Evolutionary conservation across 2,329 filamentous ascomycete species (phyloP), one percentile per base, ranked within the genome.

Genomic region (Zalaria obscura): DNA sequence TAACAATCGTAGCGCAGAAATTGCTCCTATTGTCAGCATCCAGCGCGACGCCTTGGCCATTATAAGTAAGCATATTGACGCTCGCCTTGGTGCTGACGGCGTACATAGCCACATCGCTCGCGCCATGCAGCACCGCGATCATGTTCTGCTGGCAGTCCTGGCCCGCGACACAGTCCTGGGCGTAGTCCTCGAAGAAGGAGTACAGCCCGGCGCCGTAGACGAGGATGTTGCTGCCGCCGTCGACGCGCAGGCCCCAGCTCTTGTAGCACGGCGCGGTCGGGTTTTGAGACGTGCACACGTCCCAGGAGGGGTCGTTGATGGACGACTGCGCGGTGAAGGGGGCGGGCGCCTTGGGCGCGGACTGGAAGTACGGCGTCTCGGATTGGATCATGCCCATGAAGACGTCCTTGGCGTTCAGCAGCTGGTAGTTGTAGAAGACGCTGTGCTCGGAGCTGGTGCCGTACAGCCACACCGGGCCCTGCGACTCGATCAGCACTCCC

Each of bases 401-500:
- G 41, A 82, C 60, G 51, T 83, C 70, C 36, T 67, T 65, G 4
- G 79, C 76, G 39, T 68, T 64, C 49, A 66, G 61, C 40, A 83
- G 63, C 50, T 83, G 75, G 56, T 83, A 84, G 55, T 83, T 76
- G 66, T 83, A 86, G n/a, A 81, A 60, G 2, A 72, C 67, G 38
- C 70, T 70, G 57, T 84, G 80, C 60, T 85, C 80, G 0, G 73
- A 72, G 0, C 74, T 68, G 1, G 77, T 78, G 5, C 76, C 80
- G 38, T 72, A 75, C 25, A 91, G 63, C 87, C 87, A 93, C 40
- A 80, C 76, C 5, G 81, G 76, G 5, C 81, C 80, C 56, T 81
- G 69, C 37, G 69, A 83, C 65, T 93, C 84, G 51, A 93, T 75
- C 35, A 79, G 70, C 49, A 93, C 74, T 52, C 86, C 88, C 47